Conservation (phyloP, 2,329 filamentous ascomycete genomes). For the Exophiala lecanii-corni region DNA sequence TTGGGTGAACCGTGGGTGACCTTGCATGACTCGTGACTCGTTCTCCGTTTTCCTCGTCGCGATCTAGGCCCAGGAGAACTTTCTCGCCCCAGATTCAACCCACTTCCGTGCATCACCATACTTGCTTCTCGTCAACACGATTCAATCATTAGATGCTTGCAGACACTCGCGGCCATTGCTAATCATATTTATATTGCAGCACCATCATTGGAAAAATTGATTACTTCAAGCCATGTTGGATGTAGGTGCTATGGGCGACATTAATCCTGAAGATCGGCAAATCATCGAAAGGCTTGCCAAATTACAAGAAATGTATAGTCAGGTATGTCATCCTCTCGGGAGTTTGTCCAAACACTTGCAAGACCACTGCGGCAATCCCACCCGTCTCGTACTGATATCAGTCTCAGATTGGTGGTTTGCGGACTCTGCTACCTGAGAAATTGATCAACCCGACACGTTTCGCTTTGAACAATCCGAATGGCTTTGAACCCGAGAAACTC, state of each 20-base stretch:
- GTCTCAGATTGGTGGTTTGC: constrained; percentile 39
- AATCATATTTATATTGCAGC: too few species aligned
- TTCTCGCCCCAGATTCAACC: too few species aligned
- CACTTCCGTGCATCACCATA: too few species aligned
- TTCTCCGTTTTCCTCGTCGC: too few species aligned
- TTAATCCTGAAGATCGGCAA: constrained; percentile 24
- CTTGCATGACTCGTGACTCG: too few species aligned
- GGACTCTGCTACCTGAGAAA: constrained; percentile 36
- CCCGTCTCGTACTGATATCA: constrained; percentile 7
- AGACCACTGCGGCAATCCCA: neutral
- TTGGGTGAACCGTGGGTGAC: too few species aligned
- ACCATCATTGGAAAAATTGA: too few species aligned
- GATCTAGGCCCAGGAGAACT: too few species aligned
- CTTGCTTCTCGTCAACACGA: too few species aligned
- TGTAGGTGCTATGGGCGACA: neutral
- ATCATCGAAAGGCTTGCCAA: constrained; percentile 24
- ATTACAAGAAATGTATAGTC: constrained; percentile 24
- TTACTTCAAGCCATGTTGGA: too few species aligned
- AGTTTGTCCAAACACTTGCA: neutral
- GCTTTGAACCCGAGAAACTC: constrained; percentile 33
- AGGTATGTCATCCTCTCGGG: constrained; percentile 13
- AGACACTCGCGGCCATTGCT: too few species aligned
- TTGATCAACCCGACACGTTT: constrained; percentile 37
- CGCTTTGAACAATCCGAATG: constrained; percentile 34
- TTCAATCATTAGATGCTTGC: too few species aligned